A percentile compares a stretch with the other conserved stretches of the same genome.
Evolutionary conservation across 1,284 basidiomycete species (phyloP).

Genomic region (Apiotrichum akiyoshidainum): DNA sequence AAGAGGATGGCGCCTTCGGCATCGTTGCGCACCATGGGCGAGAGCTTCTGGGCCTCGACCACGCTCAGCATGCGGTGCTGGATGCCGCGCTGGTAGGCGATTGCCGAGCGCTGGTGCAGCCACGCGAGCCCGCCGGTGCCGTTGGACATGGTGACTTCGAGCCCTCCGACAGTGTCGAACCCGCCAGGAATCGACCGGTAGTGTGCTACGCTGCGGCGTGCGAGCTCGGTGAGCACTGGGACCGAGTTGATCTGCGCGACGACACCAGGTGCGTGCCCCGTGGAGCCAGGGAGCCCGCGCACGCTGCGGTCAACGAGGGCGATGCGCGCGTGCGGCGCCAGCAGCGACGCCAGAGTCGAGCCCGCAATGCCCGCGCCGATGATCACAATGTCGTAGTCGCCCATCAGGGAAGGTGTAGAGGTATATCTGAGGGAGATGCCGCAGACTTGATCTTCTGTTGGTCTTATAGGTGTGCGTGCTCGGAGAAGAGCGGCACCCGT

Average conservation of each 20-base stretch:
- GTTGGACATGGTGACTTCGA: constrained; percentile 17
- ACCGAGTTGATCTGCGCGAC: constrained; percentile 28
- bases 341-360: constrained; percentile 47
- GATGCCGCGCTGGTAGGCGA: constrained; percentile 16
- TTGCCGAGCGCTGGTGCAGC: constrained; percentile 3
- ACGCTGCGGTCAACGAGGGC: constrained; percentile 50
- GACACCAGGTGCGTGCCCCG: constrained; percentile 33
- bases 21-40: constrained; percentile 16
- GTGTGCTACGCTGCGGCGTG: constrained; percentile 20
- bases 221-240: constrained; percentile 25
- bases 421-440: too few relatives aligned
- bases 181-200: constrained; percentile 21
- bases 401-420: background rate
- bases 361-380: constrained; percentile 34
- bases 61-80: constrained; percentile 10
- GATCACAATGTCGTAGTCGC: constrained; percentile 28
- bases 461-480: background rate
- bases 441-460: too few relatives aligned
- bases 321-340: constrained; percentile 52
- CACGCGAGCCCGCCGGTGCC: background rate
- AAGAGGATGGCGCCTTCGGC: constrained; percentile 12
- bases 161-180: constrained; percentile 25
- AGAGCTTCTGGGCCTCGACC: constrained; percentile 11
- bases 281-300: constrained; percentile 23
- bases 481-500: background rate